Conservation (phyloP, 768 basidiomycete species). For the Russula emetica region DNA sequence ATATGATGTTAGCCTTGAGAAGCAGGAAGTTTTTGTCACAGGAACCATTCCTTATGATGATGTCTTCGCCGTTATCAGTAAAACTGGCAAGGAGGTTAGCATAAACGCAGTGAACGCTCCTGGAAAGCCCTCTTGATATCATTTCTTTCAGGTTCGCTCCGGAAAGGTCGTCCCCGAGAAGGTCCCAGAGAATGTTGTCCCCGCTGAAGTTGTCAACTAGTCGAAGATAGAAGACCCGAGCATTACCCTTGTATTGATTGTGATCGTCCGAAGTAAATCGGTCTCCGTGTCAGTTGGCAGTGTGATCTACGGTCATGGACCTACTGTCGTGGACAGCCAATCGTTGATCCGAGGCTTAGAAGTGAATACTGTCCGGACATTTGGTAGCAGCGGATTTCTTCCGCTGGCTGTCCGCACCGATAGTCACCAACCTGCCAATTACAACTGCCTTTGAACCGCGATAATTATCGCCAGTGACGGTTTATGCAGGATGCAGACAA, state of each 20-base stretch:
- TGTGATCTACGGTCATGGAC: background rate
- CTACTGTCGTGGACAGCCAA: background rate
- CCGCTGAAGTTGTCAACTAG: constrained; percentile 12
- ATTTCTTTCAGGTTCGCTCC: constrained; percentile 18
- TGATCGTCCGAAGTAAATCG: constrained; percentile 4
- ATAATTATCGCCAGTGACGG: background rate
- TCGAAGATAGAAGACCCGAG: constrained; percentile 1
- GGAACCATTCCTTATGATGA: constrained; percentile 58
- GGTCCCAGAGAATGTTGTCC: background rate
- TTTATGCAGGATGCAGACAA: background rate
- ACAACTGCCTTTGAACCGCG: background rate
- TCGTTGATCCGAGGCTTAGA: background rate
- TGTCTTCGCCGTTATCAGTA: constrained; percentile 70
- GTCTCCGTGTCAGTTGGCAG: background rate
- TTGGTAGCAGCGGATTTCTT: background rate
- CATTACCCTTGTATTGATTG: background rate
- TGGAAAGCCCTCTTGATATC: background rate
- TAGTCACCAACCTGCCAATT: background rate
- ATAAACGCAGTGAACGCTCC: background rate
- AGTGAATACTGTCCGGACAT: background rate
- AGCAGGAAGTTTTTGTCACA: constrained; percentile 68
- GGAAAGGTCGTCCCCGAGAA: background rate
- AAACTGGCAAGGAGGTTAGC: constrained; percentile 86
- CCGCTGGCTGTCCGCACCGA: background rate
- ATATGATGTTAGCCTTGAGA: constrained; percentile 60